Evolutionary conservation across 148 eudicot genomes (phyloP).

Genomic region (Diospyros lotus): DNA sequence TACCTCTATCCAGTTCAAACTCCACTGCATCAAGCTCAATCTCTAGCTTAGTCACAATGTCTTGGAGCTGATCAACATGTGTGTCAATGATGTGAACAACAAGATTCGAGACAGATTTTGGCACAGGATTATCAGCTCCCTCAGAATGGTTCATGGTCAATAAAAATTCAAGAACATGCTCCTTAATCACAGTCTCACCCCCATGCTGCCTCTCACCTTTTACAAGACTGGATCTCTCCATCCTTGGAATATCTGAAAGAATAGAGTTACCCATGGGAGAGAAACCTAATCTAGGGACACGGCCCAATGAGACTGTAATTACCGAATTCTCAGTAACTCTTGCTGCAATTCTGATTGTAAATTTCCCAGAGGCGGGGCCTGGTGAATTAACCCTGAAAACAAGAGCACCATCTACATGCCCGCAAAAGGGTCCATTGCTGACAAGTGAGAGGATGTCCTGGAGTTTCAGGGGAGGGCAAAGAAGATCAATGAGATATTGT

Average conservation of each 20-base stretch:
- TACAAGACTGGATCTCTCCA: constrained; percentile 52
- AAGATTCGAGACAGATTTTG: constrained; percentile 72
- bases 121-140: constrained; percentile 98
- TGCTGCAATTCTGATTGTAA: constrained; percentile 84
- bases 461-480: constrained; percentile 89
- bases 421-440: constrained; percentile 92
- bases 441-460: constrained; percentile 88
- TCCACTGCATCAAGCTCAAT: constrained; percentile 88
- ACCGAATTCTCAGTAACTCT: constrained; percentile 81
- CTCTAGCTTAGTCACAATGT: constrained; percentile 83
- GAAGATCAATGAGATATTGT: constrained; percentile 69
- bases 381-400: constrained; percentile 89
- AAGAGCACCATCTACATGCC: constrained; percentile 85
- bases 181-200: constrained; percentile 60
- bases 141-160: constrained; percentile 96
- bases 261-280: constrained; percentile 67
- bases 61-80: constrained; percentile 92
- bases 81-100: constrained; percentile 91
- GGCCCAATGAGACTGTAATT: constrained; percentile 87
- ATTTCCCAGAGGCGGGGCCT: constrained; percentile 73
- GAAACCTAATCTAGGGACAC: constrained; percentile 86
- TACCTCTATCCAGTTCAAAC: constrained; percentile 85
- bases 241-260: constrained; percentile 77
- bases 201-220: constrained; percentile 42
- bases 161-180: constrained; percentile 88